Percentiles rank a stretch among this genome's conserved stretches.
These are phyloP conservation scores for Nevesoporus exiguus DNA, from an alignment of 768 basidiomycete species.

Conservation along the genomic window DNA sequence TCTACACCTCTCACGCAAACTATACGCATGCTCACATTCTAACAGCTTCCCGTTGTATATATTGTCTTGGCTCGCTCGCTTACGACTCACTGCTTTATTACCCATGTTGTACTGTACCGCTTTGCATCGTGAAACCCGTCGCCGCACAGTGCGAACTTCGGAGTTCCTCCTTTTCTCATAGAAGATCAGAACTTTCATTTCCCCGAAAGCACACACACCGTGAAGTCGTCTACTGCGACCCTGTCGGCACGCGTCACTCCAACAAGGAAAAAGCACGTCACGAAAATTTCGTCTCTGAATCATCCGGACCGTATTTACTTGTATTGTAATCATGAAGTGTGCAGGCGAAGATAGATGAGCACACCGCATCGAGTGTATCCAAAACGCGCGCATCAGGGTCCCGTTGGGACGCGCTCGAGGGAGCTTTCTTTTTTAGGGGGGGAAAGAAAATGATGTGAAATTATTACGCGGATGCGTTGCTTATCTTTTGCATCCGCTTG, in stretches of 20 bases:
- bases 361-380: background rate
- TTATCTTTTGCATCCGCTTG: conserved; percentile 66
- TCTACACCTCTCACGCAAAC: conserved; percentile 19
- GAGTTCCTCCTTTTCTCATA: background rate
- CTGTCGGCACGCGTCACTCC: conserved; percentile 11
- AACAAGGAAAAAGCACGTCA: conserved; percentile 4
- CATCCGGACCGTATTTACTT: background rate
- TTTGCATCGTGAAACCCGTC: conserved; percentile 1
- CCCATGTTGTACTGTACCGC: conserved; percentile 22
- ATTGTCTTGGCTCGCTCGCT: conserved; percentile 5
- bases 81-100: conserved; percentile 14
- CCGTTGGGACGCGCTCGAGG: background rate
- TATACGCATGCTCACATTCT: conserved; percentile 20
- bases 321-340: conserved; percentile 11
- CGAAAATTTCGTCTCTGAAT: background rate
- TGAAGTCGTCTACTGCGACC: conserved; percentile 3
- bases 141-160: background rate
- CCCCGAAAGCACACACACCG: background rate
- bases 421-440: too few relatives aligned
- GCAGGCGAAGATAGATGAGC: conserved; percentile 1
- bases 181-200: conserved; percentile 16
- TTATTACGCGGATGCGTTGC: conserved; percentile 34
- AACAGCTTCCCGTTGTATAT: conserved; percentile 10
- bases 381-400: background rate
- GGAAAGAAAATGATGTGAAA: too few relatives aligned